These are phyloP conservation scores for Eucalyptus polyanthemos DNA, from an alignment of 345 rosid genomes.

Conservation along the genomic window DNA sequence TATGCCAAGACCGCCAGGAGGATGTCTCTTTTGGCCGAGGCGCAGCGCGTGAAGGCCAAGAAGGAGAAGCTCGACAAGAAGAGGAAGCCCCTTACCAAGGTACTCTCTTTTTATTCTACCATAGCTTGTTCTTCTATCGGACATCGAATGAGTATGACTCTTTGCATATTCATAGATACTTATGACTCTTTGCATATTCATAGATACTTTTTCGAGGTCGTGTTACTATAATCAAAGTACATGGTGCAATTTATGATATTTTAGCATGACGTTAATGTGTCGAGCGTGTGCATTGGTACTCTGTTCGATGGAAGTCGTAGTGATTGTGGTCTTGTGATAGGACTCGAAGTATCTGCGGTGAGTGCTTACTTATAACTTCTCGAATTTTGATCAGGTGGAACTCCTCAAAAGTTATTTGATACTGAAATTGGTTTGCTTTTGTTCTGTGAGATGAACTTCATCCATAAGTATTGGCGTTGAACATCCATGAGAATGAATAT, in stretches of 20 bases:
- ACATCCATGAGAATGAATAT: neutral
- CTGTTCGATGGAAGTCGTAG: neutral
- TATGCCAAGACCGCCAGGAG: conserved; percentile 8
- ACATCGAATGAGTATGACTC: neutral
- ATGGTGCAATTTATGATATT: neutral
- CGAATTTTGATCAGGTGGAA: neutral
- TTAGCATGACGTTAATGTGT: neutral
- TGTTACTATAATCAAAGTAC: neutral
- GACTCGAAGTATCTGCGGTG: neutral
- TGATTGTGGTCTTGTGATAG: neutral
- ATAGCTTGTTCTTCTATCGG: neutral
- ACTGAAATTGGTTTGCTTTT: neutral
- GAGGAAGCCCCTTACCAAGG: conserved; percentile 3
- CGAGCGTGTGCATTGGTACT: neutral
- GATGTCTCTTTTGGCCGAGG: conserved; percentile 6
- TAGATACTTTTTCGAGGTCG: neutral
- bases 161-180: neutral
- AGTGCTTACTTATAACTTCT: neutral
- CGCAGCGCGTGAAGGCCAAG: conserved; percentile 2
- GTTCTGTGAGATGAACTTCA: neutral
- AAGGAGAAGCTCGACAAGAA: conserved; percentile 7
- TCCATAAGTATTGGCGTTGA: neutral
- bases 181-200: neutral
- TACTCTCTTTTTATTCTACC: neutral
- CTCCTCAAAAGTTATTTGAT: neutral